Evolutionary conservation across 1,284 basidiomycete species (phyloP).

Genomic region (Ganoderma resinaceum): DNA sequence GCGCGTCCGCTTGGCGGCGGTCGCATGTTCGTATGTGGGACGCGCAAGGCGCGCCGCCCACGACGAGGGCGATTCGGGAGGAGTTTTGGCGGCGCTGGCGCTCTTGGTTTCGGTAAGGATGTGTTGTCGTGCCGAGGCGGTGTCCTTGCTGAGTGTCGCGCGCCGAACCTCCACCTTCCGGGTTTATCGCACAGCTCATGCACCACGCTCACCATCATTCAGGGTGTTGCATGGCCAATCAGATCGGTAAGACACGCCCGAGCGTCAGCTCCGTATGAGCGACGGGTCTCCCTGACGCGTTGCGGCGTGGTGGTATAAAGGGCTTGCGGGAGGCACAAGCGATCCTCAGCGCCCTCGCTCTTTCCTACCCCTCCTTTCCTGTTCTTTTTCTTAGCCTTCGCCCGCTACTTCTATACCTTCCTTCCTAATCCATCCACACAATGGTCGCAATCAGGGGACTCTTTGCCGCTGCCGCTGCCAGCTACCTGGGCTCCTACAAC

Average conservation of each 20-base stretch:
- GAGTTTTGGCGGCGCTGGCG: not conserved
- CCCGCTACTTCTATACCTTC: not conserved
- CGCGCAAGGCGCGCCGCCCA: not conserved
- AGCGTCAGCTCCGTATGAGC: not conserved
- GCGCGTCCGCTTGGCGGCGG: not conserved
- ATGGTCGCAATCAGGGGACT: slow-evolving; percentile 28
- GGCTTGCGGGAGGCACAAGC: not conserved
- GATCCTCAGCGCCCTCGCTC: slow-evolving; percentile 18
- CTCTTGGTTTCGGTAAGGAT: not conserved
- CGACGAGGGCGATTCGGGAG: not conserved
- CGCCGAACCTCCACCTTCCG: not conserved
- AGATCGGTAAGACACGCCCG: not conserved
- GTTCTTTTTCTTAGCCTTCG: slow-evolving; percentile 5
- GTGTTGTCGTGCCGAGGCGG: too few relatives aligned
- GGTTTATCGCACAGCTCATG: not conserved
- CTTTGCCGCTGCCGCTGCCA: slow-evolving; percentile 19
- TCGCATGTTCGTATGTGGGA: not conserved
- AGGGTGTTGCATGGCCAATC: slow-evolving; percentile 1
- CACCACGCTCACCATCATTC: not conserved
- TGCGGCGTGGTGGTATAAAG: slow-evolving; percentile 17
- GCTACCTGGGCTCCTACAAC: slow-evolving; percentile 2
- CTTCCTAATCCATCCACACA: not conserved
- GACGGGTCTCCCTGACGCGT: not conserved
- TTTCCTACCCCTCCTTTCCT: not conserved
- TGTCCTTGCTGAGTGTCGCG: too few relatives aligned